These are phyloP conservation scores for Penicillium sp. DNA, from an alignment of 2,329 filamentous ascomycete species.

Conservation along the genomic window DNA sequence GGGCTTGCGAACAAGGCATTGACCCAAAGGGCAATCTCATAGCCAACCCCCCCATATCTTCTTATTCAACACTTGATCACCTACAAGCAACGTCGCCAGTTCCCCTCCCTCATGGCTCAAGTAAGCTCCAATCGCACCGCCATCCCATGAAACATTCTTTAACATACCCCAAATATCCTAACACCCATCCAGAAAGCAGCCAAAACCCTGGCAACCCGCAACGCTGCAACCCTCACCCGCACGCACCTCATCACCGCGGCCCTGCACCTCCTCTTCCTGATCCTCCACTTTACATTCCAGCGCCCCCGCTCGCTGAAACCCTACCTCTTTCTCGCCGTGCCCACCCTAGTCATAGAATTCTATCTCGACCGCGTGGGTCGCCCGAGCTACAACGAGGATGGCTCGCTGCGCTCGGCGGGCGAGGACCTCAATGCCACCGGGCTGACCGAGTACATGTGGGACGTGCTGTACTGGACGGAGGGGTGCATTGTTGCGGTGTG, in stretches of 20 bases:
- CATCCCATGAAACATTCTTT: slow-evolving; percentile 5
- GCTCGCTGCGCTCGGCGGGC: slow-evolving; percentile 71
- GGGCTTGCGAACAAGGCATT: background rate
- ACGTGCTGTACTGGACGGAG: slow-evolving; percentile 94
- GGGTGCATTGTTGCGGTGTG: slow-evolving; percentile 70
- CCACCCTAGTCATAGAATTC: slow-evolving; percentile 77
- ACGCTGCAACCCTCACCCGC: slow-evolving; percentile 73
- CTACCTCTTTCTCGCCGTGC: slow-evolving; percentile 72
- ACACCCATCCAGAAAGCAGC: slow-evolving; percentile 44
- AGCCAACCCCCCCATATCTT: background rate
- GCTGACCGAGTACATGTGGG: slow-evolving; percentile 97
- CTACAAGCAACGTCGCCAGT: background rate
- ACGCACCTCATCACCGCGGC: slow-evolving; percentile 75
- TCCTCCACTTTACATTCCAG: slow-evolving; percentile 66
- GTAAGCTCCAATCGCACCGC: slow-evolving; percentile 16
- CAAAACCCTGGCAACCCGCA: slow-evolving; percentile 72
- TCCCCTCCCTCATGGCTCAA: slow-evolving; percentile 27
- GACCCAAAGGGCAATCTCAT: background rate
- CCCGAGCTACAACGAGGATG: slow-evolving; percentile 68
- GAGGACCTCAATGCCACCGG: slow-evolving; percentile 87
- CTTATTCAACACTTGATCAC: background rate
- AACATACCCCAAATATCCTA: background rate
- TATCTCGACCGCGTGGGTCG: slow-evolving; percentile 83
- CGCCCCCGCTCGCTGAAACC: slow-evolving; percentile 62
- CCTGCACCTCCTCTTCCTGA: slow-evolving; percentile 73